Base-by-base conservation (phyloP, 1,284 basidiomycete species). In the Marasmius sp. region DNA sequence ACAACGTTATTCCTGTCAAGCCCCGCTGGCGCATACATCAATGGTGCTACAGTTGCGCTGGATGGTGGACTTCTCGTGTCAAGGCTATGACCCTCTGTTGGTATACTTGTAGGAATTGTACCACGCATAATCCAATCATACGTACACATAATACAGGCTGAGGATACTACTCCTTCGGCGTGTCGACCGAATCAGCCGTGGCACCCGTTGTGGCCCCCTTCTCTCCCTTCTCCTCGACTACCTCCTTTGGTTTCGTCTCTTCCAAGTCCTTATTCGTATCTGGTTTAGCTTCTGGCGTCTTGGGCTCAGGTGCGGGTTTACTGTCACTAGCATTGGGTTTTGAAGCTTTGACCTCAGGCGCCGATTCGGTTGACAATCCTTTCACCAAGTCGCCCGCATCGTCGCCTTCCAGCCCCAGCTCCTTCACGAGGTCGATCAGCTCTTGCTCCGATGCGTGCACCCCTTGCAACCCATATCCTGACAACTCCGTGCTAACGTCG, bases 381-480 rank as follows among this genome's bases (percentile, higher is more conserved):
- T 83, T 86, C 18, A 88, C 85, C 62, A 92, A 72, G 63, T 90
- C 87, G 1, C 79, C 84, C 10, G 91, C 89, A 36, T 90, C 89
- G 47, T 90, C 86, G 8, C 84, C 89, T 45, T 82, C 86, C 43
- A 93, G 76, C 5, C 91, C 91, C 18, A 93, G 77, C 66, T 92
- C 89, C 53, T 83, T 83, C 6, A 93, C 84, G 37, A 93, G 75
- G 62, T 85, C 82, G 56, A 74, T 74, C 65, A 93, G 75, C 62
- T 93, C 91, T 33, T 89, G 87, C 61, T 88, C 82, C 4, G 89
- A 89, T n/a, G 89, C 87, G 64, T 85, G 84, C 14, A 93, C 83
- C 6, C 91, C 91, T 67, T 89, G 84, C 58, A 93, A 70, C n/a
- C 89, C 88, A 67, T 81, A 87, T 14, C 88, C 91, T 38, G 79